Evolutionary conservation across 2,329 filamentous ascomycete genomes (phyloP).

Genomic region (Exophiala aquamarina): DNA sequence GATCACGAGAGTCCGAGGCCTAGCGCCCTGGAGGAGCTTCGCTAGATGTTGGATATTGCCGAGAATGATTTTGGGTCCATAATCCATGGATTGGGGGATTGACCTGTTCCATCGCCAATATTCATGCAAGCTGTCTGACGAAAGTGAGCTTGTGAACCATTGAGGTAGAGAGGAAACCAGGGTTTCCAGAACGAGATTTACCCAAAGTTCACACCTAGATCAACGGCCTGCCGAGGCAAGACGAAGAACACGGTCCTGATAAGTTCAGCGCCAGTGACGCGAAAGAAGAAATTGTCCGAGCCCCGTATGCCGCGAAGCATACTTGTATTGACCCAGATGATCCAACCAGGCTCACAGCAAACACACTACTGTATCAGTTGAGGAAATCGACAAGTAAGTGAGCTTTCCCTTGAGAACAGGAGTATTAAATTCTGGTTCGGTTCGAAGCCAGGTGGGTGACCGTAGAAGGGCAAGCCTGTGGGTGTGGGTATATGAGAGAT

Average conservation of each 20-base stretch:
- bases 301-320: conserved; percentile 10
- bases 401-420: not conserved
- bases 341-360: conserved; percentile 11
- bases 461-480: conserved; percentile 10
- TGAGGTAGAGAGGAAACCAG: conserved; percentile 3
- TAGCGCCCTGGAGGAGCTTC: conserved; percentile 11
- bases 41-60: conserved; percentile 6
- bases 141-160: conserved; percentile 10
- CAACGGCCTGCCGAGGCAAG: conserved; percentile 12
- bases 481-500: conserved; percentile 13
- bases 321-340: conserved; percentile 13
- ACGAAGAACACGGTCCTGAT: conserved; percentile 5
- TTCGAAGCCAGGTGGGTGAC: conserved; percentile 8
- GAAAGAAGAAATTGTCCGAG: conserved; percentile 5
- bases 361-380: conserved; percentile 7
- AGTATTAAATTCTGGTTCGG: conserved; percentile 1
- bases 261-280: conserved; percentile 11
- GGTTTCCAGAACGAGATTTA: conserved; percentile 8
- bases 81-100: conserved; percentile 8
- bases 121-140: conserved; percentile 10
- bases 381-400: conserved; percentile 18
- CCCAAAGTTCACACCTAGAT: conserved; percentile 17
- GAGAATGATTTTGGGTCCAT: conserved; percentile 20
- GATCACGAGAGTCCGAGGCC: conserved; percentile 9
- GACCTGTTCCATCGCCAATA: conserved; percentile 5